Evolutionary conservation across 2,329 filamentous ascomycete species (phyloP).

Genomic region (Aspergillus hiratsukae): DNA sequence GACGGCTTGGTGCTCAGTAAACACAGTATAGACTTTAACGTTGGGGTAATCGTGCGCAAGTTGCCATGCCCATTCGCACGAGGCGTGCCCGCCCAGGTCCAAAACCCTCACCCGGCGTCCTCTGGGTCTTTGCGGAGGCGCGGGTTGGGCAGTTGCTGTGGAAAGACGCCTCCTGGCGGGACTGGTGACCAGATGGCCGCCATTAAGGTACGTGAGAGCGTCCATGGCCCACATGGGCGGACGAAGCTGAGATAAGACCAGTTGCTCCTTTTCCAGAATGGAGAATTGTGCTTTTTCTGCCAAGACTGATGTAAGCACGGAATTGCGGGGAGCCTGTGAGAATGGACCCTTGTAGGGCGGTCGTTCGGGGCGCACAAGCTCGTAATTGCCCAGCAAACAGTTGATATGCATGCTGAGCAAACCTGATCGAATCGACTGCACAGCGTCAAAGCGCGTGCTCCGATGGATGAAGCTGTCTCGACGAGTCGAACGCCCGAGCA

Average conservation of each 20-base stretch:
- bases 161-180: slow-evolving; percentile 42
- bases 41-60: slow-evolving; percentile 81
- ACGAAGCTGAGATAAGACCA: slow-evolving; percentile 68
- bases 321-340: slow-evolving; percentile 69
- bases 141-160: slow-evolving; percentile 21
- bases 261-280: slow-evolving; percentile 66
- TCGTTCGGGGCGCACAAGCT: slow-evolving; percentile 66
- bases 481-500: slow-evolving; percentile 60
- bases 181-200: slow-evolving; percentile 56
- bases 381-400: slow-evolving; percentile 79
- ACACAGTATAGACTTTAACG: slow-evolving; percentile 82
- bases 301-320: slow-evolving; percentile 58
- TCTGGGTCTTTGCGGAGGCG: slow-evolving; percentile 24
- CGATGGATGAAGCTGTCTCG: slow-evolving; percentile 81
- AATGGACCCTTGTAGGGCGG: slow-evolving; percentile 65
- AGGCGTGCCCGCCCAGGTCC: slow-evolving; percentile 78
- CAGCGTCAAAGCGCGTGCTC: slow-evolving; percentile 77
- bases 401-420: slow-evolving; percentile 69
- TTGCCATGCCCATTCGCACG: slow-evolving; percentile 95
- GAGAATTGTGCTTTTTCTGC: slow-evolving; percentile 40
- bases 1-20: slow-evolving; percentile 67
- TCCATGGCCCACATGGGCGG: slow-evolving; percentile 60
- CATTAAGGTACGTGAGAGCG: slow-evolving; percentile 57
- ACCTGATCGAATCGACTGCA: slow-evolving; percentile 77
- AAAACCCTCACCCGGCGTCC: slow-evolving; percentile 62